Conservation (phyloP, 1,284 basidiomycete genomes). For the Heterobasidion irregulare region DNA sequence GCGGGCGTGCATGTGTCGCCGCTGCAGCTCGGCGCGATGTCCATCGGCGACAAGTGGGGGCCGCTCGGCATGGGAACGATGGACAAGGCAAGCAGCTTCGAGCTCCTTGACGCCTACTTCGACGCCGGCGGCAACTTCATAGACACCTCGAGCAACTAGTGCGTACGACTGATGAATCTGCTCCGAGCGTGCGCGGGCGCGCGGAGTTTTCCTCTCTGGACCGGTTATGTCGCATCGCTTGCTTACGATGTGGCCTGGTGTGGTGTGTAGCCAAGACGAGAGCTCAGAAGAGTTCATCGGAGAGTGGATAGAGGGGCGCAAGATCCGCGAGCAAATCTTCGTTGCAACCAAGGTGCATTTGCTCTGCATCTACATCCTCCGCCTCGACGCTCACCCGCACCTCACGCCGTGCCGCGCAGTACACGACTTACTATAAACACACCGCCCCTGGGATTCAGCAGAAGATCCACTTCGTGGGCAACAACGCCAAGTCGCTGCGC, state of each 20-base stretch:
- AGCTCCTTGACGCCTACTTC: conserved; percentile 2
- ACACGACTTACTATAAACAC: conserved; percentile 20
- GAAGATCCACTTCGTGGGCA: conserved; percentile 25
- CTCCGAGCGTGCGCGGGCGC: too few relatives aligned
- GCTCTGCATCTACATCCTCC: not conserved
- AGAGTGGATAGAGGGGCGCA: conserved; percentile 34
- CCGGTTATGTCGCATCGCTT: too few relatives aligned
- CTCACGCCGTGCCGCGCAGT: conserved; percentile 16
- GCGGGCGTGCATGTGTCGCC: not conserved
- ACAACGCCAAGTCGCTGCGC: conserved; percentile 10
- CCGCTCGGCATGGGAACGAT: not conserved
- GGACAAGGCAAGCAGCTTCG: conserved; percentile 3
- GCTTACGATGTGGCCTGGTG: not conserved
- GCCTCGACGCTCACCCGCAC: not conserved
- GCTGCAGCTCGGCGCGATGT: conserved; percentile 1
- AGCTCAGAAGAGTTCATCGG: conserved; percentile 33
- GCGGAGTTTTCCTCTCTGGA: too few relatives aligned
- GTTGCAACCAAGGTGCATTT: conserved; percentile 33
- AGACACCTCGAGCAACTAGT: conserved; percentile 7
- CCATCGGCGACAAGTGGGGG: conserved; percentile 3
- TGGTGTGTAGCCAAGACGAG: conserved; percentile 21
- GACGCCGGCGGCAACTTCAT: conserved; percentile 4
- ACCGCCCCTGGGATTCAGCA: conserved; percentile 13
- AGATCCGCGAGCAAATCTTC: conserved; percentile 36
- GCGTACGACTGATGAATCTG: not conserved